These are phyloP conservation scores for Moesziomyces antarcticus DNA, from an alignment of 1,284 basidiomycete genomes.

Conservation along the genomic window DNA sequence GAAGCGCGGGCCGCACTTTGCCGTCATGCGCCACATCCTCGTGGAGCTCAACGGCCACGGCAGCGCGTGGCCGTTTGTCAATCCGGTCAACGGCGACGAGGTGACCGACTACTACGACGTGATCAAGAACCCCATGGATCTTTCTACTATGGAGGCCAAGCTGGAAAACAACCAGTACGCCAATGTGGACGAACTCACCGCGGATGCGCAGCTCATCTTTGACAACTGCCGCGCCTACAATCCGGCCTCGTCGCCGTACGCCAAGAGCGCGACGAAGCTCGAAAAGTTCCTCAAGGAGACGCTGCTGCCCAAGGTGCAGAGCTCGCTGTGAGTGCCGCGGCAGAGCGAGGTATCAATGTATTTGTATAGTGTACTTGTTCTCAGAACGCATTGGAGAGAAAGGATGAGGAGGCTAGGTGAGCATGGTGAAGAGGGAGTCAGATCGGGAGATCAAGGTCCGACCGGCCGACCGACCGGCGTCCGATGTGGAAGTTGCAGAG, in stretches of 20 bases:
- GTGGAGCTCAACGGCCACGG: constrained; percentile 84
- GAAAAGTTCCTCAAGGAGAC: constrained; percentile 71
- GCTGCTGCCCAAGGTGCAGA: constrained; percentile 51
- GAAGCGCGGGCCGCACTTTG: constrained; percentile 73
- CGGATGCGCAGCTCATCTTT: constrained; percentile 80
- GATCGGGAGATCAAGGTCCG: too few species aligned
- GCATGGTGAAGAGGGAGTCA: too few species aligned
- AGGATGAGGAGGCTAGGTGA: too few species aligned
- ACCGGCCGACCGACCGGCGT: too few species aligned
- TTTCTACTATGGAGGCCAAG: constrained; percentile 91
- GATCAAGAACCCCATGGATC: constrained; percentile 93
- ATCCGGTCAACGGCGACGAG: constrained; percentile 84
- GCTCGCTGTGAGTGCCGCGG: constrained; percentile 23
- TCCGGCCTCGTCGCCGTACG: constrained; percentile 83
- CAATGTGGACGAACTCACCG: constrained; percentile 80
- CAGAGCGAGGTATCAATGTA: too few species aligned
- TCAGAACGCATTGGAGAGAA: background rate
- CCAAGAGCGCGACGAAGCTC: constrained; percentile 85
- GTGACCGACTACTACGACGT: constrained; percentile 92
- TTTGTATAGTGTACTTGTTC: too few species aligned
- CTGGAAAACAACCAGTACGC: constrained; percentile 82
- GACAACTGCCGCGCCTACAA: constrained; percentile 94
- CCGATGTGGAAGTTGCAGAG: too few species aligned
- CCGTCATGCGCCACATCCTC: constrained; percentile 83
- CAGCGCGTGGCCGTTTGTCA: constrained; percentile 86